A percentile compares a stretch with the other conserved stretches of the same genome.
Conservation (phyloP, 2,329 filamentous ascomycete genomes). For the Thelonectria blattea region DNA sequence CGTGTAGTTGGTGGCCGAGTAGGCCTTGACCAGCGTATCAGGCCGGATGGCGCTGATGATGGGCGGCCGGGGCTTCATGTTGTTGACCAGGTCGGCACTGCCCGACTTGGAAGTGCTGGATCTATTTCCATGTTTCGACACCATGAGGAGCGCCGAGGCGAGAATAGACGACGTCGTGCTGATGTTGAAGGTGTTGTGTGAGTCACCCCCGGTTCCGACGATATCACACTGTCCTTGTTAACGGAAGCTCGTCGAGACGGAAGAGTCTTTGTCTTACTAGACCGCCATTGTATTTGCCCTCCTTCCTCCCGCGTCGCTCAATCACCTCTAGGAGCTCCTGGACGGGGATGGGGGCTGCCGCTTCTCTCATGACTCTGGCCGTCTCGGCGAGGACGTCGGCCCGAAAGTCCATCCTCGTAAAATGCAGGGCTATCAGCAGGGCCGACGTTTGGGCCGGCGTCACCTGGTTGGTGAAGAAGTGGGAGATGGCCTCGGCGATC, state of each 20-base stretch:
- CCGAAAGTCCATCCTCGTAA: constrained; percentile 82
- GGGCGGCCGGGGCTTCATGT: constrained; percentile 74
- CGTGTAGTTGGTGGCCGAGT: constrained; percentile 84
- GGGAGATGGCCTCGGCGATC: constrained; percentile 86
- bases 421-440: constrained; percentile 89
- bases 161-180: constrained; percentile 94
- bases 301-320: constrained; percentile 62
- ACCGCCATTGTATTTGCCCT: constrained; percentile 81
- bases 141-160: constrained; percentile 80
- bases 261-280: constrained; percentile 65
- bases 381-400: constrained; percentile 87
- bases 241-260: neutral
- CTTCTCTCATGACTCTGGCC: constrained; percentile 81
- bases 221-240: constrained; percentile 73
- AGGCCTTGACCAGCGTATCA: constrained; percentile 72
- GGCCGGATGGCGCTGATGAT: constrained; percentile 77
- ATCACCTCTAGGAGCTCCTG: constrained; percentile 66
- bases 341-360: constrained; percentile 75
- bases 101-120: constrained; percentile 95
- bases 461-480: constrained; percentile 89
- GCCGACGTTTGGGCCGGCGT: constrained; percentile 89
- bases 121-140: constrained; percentile 95
- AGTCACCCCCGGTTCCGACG: constrained; percentile 95
- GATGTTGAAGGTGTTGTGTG: constrained; percentile 98
- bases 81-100: constrained; percentile 87